Evolutionary conservation across 1,284 basidiomycete species (phyloP), one percentile per base, ranked within the genome.

Genomic region (Ustilago esculenta): DNA sequence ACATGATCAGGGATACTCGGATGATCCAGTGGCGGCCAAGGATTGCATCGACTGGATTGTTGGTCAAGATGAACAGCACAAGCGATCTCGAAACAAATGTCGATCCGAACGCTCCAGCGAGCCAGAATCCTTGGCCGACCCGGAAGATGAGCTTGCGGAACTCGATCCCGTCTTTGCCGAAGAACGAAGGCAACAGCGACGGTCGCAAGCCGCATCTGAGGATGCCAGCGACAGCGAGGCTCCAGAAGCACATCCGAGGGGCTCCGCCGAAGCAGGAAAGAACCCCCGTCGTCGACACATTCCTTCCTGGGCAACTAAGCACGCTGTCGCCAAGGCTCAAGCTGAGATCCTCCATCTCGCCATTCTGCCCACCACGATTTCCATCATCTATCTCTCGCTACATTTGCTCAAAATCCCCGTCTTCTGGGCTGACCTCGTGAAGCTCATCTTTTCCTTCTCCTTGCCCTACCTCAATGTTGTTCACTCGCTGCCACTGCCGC

Each of bases 401-500:
- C 44, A 71, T 27, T 43, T 65, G 20, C 57, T 72, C 43, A 63
- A 75, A 32, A 50, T 77, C 1, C 76, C 76, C 18, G 44, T 79
- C 36, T 44, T 68, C 5, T 72, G 73, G 66, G 35, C 40, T 14
- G 76, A 77, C 39, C 43, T 77, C 17, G 33, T 53, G 17, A 42
- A 27, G 37, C 82, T 89, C 51, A 87, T 94, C 40, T 89, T 92
- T 71, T 84, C 84, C 20, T 89, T 90, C 76, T 84, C 87, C 27
- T 84, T 97, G 33, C 92, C 93, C 0, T 96, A 92, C 83, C 85
- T 97, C 41, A 90, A 94, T 73, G 86, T 88, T 30, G 82, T 88
- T 24, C 86, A 87, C 15, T 79, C 87, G 29, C 83, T 96, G 2
- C 91, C 93, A 0, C 64, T 75, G 17, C 84, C 85, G 6, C 87